phyloP scores from a whole-genome alignment of 2,329 filamentous ascomycete genomes.

The Botrytis fragariae region DNA sequence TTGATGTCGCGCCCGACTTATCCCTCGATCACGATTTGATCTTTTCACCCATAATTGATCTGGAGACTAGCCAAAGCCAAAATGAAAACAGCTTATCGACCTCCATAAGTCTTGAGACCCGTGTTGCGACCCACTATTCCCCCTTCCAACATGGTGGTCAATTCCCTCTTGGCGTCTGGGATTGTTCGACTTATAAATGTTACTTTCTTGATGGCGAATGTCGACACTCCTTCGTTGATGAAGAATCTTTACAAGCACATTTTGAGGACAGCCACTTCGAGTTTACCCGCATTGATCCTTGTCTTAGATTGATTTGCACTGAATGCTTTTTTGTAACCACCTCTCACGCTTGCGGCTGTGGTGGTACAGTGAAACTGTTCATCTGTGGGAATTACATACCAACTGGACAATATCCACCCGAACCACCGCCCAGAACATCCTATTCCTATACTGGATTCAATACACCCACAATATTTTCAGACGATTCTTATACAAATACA shows the following conservation, averaged over 20 bases:
- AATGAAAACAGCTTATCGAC: constrained; percentile 7
- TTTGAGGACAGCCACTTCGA: constrained; percentile 32
- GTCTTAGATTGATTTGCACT: constrained; percentile 29
- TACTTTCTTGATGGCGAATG: constrained; percentile 29
- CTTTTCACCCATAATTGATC: constrained; percentile 20
- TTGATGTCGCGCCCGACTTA: neutral
- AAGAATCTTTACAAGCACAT: constrained; percentile 30
- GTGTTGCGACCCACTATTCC: constrained; percentile 18
- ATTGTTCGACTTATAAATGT: constrained; percentile 24
- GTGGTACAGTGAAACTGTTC: constrained; percentile 27
- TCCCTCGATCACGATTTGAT: neutral
- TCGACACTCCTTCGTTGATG: constrained; percentile 22
- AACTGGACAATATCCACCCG: constrained; percentile 24
- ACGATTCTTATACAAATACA: neutral
- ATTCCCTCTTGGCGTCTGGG: constrained; percentile 29
- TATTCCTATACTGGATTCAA: constrained; percentile 17
- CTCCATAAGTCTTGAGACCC: constrained; percentile 13
- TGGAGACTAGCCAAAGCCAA: constrained; percentile 19
- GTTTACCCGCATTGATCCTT: constrained; percentile 32
- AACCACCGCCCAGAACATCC: constrained; percentile 19
- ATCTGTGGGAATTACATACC: constrained; percentile 34
- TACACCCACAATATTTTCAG: neutral
- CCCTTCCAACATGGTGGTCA: constrained; percentile 28
- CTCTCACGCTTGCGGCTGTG: constrained; percentile 21
- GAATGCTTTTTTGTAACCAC: constrained; percentile 19